phyloP scores from a whole-genome alignment of 202 grass and related monocot species.

The Zoysia matrella region DNA sequence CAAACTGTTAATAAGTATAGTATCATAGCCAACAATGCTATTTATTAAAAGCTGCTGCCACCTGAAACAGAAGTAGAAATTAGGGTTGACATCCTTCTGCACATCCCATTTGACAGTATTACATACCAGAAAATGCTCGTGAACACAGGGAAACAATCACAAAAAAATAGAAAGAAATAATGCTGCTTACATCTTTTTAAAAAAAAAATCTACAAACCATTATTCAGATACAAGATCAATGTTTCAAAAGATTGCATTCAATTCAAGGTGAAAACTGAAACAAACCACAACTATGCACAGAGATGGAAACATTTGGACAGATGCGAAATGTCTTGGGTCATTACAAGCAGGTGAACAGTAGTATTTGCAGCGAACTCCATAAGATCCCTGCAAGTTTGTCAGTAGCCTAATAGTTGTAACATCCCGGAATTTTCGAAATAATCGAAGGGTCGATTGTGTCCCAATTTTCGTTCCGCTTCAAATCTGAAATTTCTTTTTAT shows the following conservation, averaged over 20 bases:
- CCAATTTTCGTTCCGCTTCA: too few relatives aligned
- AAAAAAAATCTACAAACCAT: neutral
- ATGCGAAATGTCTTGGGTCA: neutral
- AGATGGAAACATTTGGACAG: neutral
- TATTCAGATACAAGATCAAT: too few relatives aligned
- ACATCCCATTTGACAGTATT: slow-evolving; percentile 10
- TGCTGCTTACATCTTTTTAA: neutral
- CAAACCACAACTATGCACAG: neutral
- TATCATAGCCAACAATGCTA: too few relatives aligned
- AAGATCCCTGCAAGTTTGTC: slow-evolving; percentile 1
- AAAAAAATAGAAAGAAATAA: neutral
- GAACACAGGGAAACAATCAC: neutral
- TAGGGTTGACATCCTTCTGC: neutral
- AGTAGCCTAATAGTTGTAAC: neutral
- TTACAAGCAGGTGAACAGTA: neutral
- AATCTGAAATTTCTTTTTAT: too few relatives aligned
- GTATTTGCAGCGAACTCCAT: neutral
- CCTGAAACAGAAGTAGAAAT: neutral
- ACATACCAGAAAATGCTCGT: neutral
- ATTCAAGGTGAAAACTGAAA: too few relatives aligned
- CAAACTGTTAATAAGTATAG: too few relatives aligned
- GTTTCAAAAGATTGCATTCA: too few relatives aligned
- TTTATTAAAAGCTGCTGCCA: too few relatives aligned
- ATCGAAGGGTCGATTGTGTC: too few relatives aligned
- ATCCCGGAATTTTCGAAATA: too few relatives aligned